A percentile compares a stretch with the other conserved stretches of the same genome.
Evolutionary conservation across 2,329 filamentous ascomycete species (phyloP).

Genomic region (Teratosphaeria zuluensis): DNA sequence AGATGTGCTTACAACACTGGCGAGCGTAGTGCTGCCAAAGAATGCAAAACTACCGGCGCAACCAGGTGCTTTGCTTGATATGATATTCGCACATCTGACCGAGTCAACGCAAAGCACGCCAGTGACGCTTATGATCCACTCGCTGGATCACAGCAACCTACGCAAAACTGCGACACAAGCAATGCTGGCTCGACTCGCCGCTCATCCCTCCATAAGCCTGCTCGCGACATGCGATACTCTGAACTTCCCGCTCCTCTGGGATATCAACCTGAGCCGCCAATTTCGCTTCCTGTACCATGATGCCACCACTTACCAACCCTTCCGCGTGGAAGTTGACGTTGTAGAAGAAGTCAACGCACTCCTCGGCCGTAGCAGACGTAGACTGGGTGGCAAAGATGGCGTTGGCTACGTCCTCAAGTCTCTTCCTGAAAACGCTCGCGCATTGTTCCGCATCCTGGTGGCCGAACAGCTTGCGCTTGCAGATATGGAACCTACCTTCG

Average conservation of each 20-base stretch:
- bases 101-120: slow-evolving; percentile 29
- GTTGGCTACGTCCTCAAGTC: slow-evolving; percentile 84
- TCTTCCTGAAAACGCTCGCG: slow-evolving; percentile 84
- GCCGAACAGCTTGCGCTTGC: slow-evolving; percentile 66
- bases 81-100: slow-evolving; percentile 53
- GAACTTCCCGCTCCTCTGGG: slow-evolving; percentile 81
- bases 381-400: slow-evolving; percentile 81
- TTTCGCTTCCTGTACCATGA: slow-evolving; percentile 90
- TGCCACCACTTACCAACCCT: slow-evolving; percentile 76
- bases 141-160: slow-evolving; percentile 69
- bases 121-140: slow-evolving; percentile 53
- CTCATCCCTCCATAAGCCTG: slow-evolving; percentile 61
- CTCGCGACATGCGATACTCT: slow-evolving; percentile 80
- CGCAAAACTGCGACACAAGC: slow-evolving; percentile 62
- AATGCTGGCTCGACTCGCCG: slow-evolving; percentile 65
- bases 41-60: slow-evolving; percentile 51
- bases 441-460: slow-evolving; percentile 74
- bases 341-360: slow-evolving; percentile 87
- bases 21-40: slow-evolving; percentile 47
- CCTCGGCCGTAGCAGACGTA: slow-evolving; percentile 67
- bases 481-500: slow-evolving; percentile 42
- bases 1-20: slow-evolving; percentile 61
- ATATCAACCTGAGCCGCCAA: slow-evolving; percentile 69
- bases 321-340: slow-evolving; percentile 64
- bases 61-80: slow-evolving; percentile 58